phyloP scores from a whole-genome alignment of 2,329 filamentous ascomycete genomes.

The Talaromyces sp. region DNA sequence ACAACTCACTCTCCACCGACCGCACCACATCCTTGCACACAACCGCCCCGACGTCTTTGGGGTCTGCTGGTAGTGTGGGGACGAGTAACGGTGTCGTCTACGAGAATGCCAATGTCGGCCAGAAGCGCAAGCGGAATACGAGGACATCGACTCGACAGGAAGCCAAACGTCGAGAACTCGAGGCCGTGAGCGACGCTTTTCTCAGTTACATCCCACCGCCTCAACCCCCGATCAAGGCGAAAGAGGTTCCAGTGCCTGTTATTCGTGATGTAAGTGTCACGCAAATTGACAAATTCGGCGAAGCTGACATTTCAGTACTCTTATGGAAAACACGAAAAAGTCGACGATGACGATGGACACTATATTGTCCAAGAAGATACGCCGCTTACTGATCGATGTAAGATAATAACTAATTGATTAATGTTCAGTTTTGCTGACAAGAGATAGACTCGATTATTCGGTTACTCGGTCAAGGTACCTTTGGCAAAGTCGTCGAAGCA shows the following conservation, averaged over 20 bases:
- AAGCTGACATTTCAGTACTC: constrained; percentile 38
- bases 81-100: constrained; percentile 60
- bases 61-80: constrained; percentile 57
- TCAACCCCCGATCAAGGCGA: constrained; percentile 84
- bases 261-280: constrained; percentile 54
- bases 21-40: constrained; percentile 80
- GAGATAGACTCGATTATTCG: constrained; percentile 76
- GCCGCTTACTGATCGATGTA: constrained; percentile 84
- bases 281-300: background rate
- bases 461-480: constrained; percentile 91
- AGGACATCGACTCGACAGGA: constrained; percentile 79
- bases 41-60: constrained; percentile 83
- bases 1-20: constrained; percentile 75
- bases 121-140: constrained; percentile 83
- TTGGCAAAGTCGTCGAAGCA: constrained; percentile 96
- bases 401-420: constrained; percentile 32
- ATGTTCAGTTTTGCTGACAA: constrained; percentile 20
- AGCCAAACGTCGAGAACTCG: constrained; percentile 72
- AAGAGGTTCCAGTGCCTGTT: constrained; percentile 65
- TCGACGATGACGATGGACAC: constrained; percentile 95
- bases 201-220: constrained; percentile 81
- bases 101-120: constrained; percentile 66
- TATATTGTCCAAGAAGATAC: constrained; percentile 90
- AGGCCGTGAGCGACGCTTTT: constrained; percentile 67
- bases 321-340: constrained; percentile 60